Evolutionary conservation across 148 eudicot genomes (phyloP).

Genomic region (Fallopia convolvulus): DNA sequence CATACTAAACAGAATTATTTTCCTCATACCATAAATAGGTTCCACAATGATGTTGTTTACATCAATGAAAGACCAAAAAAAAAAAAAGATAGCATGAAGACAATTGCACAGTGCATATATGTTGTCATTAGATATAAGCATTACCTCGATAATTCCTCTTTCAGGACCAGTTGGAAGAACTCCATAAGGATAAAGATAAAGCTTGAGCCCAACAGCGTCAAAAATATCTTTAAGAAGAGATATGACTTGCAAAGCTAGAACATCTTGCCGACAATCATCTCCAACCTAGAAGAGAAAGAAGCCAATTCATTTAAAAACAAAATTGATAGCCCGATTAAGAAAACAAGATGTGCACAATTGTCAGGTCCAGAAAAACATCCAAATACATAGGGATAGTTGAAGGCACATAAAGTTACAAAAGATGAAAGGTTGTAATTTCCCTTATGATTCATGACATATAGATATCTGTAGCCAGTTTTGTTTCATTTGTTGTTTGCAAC

Average conservation of each 20-base stretch:
- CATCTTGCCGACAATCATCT: slow-evolving; percentile 99
- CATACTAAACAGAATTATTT: neutral
- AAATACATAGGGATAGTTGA: neutral
- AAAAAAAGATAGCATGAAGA: neutral
- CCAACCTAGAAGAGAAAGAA: slow-evolving; percentile 59
- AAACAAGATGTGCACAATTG: neutral
- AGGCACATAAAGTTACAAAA: neutral
- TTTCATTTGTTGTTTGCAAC: neutral
- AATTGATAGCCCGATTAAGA: neutral
- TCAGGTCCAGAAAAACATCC: neutral
- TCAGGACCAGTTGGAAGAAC: slow-evolving; percentile 98
- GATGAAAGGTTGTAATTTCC: neutral
- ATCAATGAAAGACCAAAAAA: neutral
- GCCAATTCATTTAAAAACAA: neutral
- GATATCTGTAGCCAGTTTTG: neutral
- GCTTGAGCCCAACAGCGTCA: slow-evolving; percentile 71
- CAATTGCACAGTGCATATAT: neutral
- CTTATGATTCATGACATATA: neutral
- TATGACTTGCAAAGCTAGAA: slow-evolving; percentile 96
- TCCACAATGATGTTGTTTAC: neutral
- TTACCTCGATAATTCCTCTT: slow-evolving; percentile 93
- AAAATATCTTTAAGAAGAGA: slow-evolving; percentile 87
- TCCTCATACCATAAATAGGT: neutral
- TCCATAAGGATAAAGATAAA: slow-evolving; percentile 91
- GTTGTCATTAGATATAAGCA: neutral